phyloP scores from a whole-genome alignment of 176 grass and related monocot genomes.

The Oryza glaberrima region DNA sequence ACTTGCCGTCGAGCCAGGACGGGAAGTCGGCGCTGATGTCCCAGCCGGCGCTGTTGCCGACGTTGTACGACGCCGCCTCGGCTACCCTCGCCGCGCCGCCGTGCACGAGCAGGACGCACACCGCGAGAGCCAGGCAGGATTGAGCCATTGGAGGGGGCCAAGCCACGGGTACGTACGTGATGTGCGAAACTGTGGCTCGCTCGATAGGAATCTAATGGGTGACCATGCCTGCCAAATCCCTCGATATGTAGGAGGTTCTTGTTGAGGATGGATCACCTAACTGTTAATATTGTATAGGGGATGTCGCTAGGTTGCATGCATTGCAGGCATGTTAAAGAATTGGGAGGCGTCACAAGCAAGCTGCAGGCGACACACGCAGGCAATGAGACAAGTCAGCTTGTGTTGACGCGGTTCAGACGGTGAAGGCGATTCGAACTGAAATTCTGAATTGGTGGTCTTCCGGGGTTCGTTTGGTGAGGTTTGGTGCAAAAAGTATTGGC shows the following conservation, averaged over 20 bases:
- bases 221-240: constrained; percentile 17
- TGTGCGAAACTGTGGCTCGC: not conserved
- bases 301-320: no score
- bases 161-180: not conserved
- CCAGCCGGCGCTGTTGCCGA: constrained; percentile 82
- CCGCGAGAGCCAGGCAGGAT: not conserved
- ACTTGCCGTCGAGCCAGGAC: constrained; percentile 63
- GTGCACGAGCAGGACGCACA: constrained; percentile 36
- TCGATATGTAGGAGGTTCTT: constrained; percentile 30
- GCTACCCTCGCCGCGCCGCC: constrained; percentile 2
- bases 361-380: not conserved
- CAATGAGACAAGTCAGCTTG: not conserved
- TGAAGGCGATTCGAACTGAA: not conserved
- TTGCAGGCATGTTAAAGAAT: no score
- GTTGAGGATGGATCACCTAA: constrained; percentile 58
- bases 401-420: not conserved
- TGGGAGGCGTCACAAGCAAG: not conserved
- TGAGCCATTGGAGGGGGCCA: constrained; percentile 47
- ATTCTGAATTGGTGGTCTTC: constrained; percentile 21
- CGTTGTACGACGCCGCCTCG: constrained; percentile 52
- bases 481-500: constrained; percentile 31
- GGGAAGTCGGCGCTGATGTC: constrained; percentile 77
- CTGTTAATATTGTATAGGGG: not conserved
- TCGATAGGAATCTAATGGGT: not conserved
- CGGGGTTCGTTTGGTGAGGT: constrained; percentile 35